Base-by-base conservation (phyloP, 2,329 filamentous ascomycete species). In the Byssoonygena ceratinophila region DNA sequence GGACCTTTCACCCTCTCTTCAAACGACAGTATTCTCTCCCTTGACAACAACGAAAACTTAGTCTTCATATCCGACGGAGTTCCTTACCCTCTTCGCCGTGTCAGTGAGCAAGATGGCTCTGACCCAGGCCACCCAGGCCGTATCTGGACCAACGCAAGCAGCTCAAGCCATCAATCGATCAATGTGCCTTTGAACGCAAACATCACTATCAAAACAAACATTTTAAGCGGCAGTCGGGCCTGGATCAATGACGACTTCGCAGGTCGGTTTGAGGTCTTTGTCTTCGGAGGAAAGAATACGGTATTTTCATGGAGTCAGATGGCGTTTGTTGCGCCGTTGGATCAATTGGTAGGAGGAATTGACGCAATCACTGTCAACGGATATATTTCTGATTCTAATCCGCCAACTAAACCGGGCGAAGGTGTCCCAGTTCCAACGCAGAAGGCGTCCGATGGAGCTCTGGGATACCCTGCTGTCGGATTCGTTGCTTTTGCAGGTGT, bases 221-320 rank as follows among this genome's bases (percentile, higher is more conserved):
- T 66, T 1, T 58, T 71, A 5, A 69, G 72, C 12, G 76, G 76
- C 0, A 76, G 69, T 50, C 64, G 75, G 1, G 74, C 73, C 0
- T 79, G 74, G 73, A 56, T 77, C 0, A 59, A 76, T 52, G 71
- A 66, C 6, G 44, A 56, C 0, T 76, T 78, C 44, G 67, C 57
- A 0, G 76, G 76, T 0, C 61, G 76, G 8, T 79, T 78, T 49
- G 76, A 79, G 56, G 76, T 78, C 0, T 77, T 76, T 54, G 71
- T 79, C 0, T 79, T 70, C 57, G 76, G 76, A 0, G 76, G 76
- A 1, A 68, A 66, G 29, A 79, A 79, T 52, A 71, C 67, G 6
- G 54, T 71, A 45, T 74, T 76, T 44, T 77, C 74, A 29, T 79
- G 76, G 76, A 76, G 71, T 55, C 76, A 77, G 60, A 79, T 79